A percentile compares a stretch with the other conserved stretches of the same genome.
Evolutionary conservation across 2,329 filamentous ascomycete genomes (phyloP).

Genomic region (Chalaropsis ovoidea): DNA sequence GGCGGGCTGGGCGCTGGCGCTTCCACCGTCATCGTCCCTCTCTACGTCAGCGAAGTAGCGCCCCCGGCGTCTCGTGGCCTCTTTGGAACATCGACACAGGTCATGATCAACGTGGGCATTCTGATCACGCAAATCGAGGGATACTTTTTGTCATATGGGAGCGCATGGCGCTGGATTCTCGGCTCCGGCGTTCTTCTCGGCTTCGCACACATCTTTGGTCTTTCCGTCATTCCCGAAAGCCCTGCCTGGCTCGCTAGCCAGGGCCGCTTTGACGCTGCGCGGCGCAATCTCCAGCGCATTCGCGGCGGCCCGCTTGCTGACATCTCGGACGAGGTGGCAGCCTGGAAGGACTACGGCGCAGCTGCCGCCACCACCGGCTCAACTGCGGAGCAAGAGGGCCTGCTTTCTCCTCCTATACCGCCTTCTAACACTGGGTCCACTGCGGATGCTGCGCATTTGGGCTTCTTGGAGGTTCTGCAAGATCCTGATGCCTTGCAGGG

Average conservation of each 20-base stretch:
- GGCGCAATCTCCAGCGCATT: constrained; percentile 60
- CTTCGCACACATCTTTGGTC: constrained; percentile 53
- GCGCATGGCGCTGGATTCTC: constrained; percentile 75
- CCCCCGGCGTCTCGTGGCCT: constrained; percentile 65
- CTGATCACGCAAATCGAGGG: constrained; percentile 72
- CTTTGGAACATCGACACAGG: constrained; percentile 77
- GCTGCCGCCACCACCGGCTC: constrained; percentile 36
- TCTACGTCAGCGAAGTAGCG: constrained; percentile 88
- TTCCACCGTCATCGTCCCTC: constrained; percentile 80
- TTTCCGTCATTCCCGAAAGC: constrained; percentile 75
- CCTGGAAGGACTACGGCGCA: constrained; percentile 37
- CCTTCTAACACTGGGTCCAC: constrained; percentile 13
- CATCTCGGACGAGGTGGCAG: constrained; percentile 61
- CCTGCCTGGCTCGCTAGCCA: constrained; percentile 74
- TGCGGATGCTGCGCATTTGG: constrained; percentile 37
- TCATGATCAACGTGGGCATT: constrained; percentile 89
- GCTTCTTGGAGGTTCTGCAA: constrained; percentile 55
- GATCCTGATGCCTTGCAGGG: constrained; percentile 60
- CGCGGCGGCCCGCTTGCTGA: constrained; percentile 61
- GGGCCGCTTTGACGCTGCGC: constrained; percentile 51
- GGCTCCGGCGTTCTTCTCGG: constrained; percentile 61
- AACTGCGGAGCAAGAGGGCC: constrained; percentile 57
- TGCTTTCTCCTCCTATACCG: constrained; percentile 41
- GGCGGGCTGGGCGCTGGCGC: constrained; percentile 79
- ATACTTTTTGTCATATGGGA: constrained; percentile 72